phyloP scores from a whole-genome alignment of 495 filamentous ascomycete species.

The Talaromyces ruber region DNA sequence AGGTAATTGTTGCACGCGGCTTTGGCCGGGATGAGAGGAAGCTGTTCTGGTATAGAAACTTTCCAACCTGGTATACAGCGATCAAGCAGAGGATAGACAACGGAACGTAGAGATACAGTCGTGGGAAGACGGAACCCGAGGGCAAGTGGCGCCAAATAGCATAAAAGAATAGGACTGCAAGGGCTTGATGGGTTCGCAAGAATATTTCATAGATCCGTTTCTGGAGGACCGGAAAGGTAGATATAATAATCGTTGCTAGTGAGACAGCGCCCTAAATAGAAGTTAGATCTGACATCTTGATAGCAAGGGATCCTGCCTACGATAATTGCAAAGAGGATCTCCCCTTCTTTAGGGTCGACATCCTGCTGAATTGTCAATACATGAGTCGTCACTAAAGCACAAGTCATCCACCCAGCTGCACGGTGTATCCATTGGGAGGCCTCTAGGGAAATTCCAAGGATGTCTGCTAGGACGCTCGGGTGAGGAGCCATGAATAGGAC shows the following conservation, averaged over 20 bases:
- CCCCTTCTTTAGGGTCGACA: neutral
- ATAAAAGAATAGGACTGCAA: slow-evolving; percentile 13
- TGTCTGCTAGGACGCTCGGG: slow-evolving; percentile 12
- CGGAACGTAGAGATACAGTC: slow-evolving; percentile 13
- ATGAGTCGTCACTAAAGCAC: slow-evolving; percentile 7
- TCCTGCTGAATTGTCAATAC: slow-evolving; percentile 8
- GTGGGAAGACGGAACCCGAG: slow-evolving; percentile 6
- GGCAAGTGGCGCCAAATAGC: slow-evolving; percentile 15
- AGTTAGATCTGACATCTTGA: slow-evolving; percentile 1
- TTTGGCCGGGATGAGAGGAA: slow-evolving; percentile 7
- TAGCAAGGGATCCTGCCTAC: neutral
- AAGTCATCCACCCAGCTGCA: slow-evolving; percentile 10
- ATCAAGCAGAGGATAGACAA: slow-evolving; percentile 8
- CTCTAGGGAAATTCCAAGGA: slow-evolving; percentile 14
- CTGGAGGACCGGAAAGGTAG: slow-evolving; percentile 12
- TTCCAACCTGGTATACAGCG: slow-evolving; percentile 7
- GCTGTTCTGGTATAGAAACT: slow-evolving; percentile 12
- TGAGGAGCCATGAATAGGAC: slow-evolving; percentile 8
- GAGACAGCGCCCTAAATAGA: slow-evolving; percentile 10
- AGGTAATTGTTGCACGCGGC: slow-evolving; percentile 11
- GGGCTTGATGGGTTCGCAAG: slow-evolving; percentile 15
- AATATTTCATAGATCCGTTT: slow-evolving; percentile 15
- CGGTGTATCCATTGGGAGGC: slow-evolving; percentile 11
- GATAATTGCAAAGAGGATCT: neutral
- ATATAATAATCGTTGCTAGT: slow-evolving; percentile 9